A percentile compares a stretch with the other conserved stretches of the same genome.
These are phyloP conservation scores for Stephania yunnanensis DNA, from an alignment of 164 flowering plant genomes.

Conservation along the genomic window DNA sequence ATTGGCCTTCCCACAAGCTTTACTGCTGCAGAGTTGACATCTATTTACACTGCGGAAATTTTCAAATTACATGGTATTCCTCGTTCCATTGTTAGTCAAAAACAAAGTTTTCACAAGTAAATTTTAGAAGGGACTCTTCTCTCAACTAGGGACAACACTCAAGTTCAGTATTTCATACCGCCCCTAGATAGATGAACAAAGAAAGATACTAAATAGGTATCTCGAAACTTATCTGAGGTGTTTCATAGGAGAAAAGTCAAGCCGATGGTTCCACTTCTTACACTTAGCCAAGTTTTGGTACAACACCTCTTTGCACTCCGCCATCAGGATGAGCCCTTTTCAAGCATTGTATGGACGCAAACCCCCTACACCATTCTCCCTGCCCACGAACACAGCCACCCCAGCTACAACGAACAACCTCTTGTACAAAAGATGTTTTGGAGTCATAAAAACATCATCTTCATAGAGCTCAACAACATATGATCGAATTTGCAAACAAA, in stretches of 20 bases:
- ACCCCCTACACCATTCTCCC: not conserved
- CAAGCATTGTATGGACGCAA: not conserved
- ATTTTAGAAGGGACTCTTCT: not conserved
- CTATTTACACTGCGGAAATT: not conserved
- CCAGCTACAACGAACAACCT: not conserved
- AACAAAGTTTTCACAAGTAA: not conserved
- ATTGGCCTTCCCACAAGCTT: not conserved
- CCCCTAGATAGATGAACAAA: slow-evolving; percentile 2
- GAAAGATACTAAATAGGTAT: not conserved
- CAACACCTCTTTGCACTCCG: not conserved
- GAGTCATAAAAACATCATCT: not conserved
- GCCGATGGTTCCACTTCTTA: not conserved
- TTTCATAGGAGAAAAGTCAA: not conserved
- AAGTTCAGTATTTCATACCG: not conserved
- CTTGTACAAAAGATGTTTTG: not conserved
- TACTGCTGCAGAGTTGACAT: not conserved
- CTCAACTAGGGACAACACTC: not conserved
- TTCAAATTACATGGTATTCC: not conserved
- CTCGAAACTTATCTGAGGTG: not conserved
- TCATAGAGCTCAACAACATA: not conserved
- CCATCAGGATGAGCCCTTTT: no score
- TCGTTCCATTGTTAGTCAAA: not conserved
- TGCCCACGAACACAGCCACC: not conserved
- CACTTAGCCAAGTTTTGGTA: not conserved
- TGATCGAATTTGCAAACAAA: not conserved